Evolutionary conservation across 2,329 filamentous ascomycete genomes (phyloP).

Genomic region (Cladorrhinum sp.): DNA sequence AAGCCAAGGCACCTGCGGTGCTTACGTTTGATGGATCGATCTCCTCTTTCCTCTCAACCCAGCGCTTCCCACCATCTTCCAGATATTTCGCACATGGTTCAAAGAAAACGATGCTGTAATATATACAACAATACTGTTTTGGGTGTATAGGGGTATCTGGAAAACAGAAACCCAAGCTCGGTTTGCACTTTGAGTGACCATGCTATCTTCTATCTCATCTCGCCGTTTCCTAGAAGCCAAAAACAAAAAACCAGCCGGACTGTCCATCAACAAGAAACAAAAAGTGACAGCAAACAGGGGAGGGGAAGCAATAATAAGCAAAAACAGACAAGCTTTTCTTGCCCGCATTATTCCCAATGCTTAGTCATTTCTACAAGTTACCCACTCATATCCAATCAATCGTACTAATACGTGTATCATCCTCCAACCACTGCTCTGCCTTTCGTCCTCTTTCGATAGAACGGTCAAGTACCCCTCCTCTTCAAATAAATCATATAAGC

Average conservation of each 20-base stretch:
- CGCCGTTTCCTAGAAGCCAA: no score
- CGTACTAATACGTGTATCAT: neutral
- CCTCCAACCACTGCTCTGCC: neutral
- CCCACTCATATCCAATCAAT: neutral
- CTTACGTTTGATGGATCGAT: no score
- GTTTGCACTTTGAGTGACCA: no score
- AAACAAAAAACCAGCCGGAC: neutral
- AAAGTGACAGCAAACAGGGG: neutral
- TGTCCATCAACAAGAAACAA: neutral
- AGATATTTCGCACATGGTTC: no score
- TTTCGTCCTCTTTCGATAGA: neutral
- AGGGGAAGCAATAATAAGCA: neutral
- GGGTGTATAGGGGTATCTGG: no score
- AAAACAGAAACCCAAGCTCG: no score
- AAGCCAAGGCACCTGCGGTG: no score
- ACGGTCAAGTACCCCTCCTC: conserved; percentile 16
- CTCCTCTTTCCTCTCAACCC: no score
- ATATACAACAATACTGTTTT: no score
- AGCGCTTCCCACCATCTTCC: no score
- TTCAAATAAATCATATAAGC: conserved; percentile 46
- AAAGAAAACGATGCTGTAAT: no score
- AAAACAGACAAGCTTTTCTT: neutral
- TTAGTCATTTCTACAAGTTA: neutral
- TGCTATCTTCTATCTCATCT: no score
- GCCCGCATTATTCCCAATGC: neutral